phyloP scores from a whole-genome alignment of 2,329 filamentous ascomycete genomes.

The Simplicillium aogashimaense region DNA sequence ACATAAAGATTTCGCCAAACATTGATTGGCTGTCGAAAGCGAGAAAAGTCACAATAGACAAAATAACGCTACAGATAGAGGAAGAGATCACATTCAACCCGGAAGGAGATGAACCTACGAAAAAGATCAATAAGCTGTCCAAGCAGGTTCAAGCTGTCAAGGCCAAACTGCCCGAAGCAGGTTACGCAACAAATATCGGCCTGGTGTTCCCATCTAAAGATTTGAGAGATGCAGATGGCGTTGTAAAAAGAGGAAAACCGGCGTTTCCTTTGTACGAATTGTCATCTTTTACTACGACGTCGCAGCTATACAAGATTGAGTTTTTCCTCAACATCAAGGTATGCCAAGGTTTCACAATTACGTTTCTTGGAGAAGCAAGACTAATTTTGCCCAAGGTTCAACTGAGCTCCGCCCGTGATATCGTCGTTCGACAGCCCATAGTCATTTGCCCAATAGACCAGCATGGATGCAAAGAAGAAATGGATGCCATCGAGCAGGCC shows the following conservation, averaged over 20 bases:
- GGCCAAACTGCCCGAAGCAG: slow-evolving; percentile 77
- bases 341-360: slow-evolving; percentile 10
- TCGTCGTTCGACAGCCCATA: slow-evolving; percentile 80
- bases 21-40: slow-evolving; percentile 86
- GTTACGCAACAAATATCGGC: slow-evolving; percentile 87
- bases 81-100: slow-evolving; percentile 99
- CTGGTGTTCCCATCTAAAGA: slow-evolving; percentile 88
- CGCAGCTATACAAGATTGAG: slow-evolving; percentile 94
- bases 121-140: slow-evolving; percentile 78
- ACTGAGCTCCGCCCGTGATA: slow-evolving; percentile 79
- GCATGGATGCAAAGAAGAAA: slow-evolving; percentile 92
- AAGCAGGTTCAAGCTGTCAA: slow-evolving; percentile 76
- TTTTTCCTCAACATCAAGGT: slow-evolving; percentile 95
- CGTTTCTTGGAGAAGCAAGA: no score
- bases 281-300: slow-evolving; percentile 85
- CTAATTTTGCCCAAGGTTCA: slow-evolving; percentile 53
- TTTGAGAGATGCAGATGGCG: slow-evolving; percentile 74
- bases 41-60: slow-evolving; percentile 83
- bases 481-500: slow-evolving; percentile 95
- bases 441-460: slow-evolving; percentile 94
- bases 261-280: slow-evolving; percentile 86
- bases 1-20: slow-evolving; percentile 89
- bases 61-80: slow-evolving; percentile 87
- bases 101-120: slow-evolving; percentile 88
- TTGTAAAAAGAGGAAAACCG: slow-evolving; percentile 74